phyloP scores from a whole-genome alignment of 2,329 filamentous ascomycete species.

The Aspergillus amoenus region DNA sequence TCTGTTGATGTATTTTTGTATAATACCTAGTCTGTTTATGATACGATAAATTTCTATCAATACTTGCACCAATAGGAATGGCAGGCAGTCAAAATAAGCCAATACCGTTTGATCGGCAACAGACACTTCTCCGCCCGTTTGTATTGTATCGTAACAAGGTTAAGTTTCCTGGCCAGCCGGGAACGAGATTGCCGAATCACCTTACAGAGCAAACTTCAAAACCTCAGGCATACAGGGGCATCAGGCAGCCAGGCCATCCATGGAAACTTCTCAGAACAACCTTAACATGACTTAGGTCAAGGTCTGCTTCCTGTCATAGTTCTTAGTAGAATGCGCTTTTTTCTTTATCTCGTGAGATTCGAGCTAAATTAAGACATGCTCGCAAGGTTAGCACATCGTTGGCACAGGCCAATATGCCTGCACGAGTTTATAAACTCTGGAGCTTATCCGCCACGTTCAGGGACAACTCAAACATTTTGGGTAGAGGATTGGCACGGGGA shows the following conservation, averaged over 20 bases:
- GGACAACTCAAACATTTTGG: too few species aligned
- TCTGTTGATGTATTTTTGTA: too few species aligned
- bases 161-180: neutral
- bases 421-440: too few species aligned
- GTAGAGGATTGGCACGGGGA: too few species aligned
- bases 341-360: too few species aligned
- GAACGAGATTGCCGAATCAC: slow-evolving; percentile 2
- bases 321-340: too few species aligned
- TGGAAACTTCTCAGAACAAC: neutral
- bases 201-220: neutral
- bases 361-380: neutral
- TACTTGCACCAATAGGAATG: neutral
- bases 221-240: neutral
- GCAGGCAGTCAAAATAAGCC: too few species aligned
- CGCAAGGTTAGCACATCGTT: too few species aligned
- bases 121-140: neutral
- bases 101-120: too few species aligned
- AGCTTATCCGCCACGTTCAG: too few species aligned
- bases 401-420: too few species aligned
- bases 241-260: neutral
- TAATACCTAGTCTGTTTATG: too few species aligned
- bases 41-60: neutral
- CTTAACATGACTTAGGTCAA: neutral
- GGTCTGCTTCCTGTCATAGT: neutral
- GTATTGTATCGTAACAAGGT: neutral